phyloP scores from a whole-genome alignment of 495 filamentous ascomycete species.

The Annulohypoxylon nitens region DNA sequence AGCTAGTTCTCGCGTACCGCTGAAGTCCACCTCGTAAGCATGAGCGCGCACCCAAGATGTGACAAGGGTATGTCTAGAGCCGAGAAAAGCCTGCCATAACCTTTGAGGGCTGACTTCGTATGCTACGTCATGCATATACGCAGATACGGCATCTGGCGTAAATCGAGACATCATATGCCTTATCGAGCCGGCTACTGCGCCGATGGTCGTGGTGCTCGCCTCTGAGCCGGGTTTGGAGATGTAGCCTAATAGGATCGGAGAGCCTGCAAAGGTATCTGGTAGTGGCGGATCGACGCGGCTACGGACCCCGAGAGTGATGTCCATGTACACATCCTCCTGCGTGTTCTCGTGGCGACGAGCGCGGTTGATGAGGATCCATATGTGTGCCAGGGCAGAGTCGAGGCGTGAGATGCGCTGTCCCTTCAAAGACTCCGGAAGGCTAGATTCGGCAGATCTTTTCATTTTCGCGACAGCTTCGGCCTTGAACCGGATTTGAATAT shows the following conservation, averaged over 20 bases:
- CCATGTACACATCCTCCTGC: constrained; percentile 49
- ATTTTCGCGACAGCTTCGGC: constrained; percentile 34
- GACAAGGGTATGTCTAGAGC: constrained; percentile 52
- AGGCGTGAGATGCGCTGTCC: constrained; percentile 50
- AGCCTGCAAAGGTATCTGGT: constrained; percentile 55
- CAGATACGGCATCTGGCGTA: constrained; percentile 51
- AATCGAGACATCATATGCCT: constrained; percentile 50
- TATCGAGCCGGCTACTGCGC: constrained; percentile 49
- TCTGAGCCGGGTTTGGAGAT: constrained; percentile 36
- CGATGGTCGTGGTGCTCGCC: constrained; percentile 32
- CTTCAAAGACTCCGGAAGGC: constrained; percentile 41
- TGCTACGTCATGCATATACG: constrained; percentile 52
- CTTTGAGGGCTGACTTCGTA: constrained; percentile 55
- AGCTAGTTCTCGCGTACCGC: constrained; percentile 27
- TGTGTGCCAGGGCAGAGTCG: constrained; percentile 56
- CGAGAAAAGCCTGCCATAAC: constrained; percentile 57
- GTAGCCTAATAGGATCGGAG: constrained; percentile 50
- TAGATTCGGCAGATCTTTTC: constrained; percentile 45
- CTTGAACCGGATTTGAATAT: constrained; percentile 54
- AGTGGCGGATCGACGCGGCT: constrained; percentile 51
- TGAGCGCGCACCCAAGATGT: constrained; percentile 56
- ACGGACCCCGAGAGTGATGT: constrained; percentile 54
- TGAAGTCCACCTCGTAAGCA: constrained; percentile 58
- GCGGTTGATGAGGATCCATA: constrained; percentile 56
- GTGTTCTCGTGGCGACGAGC: constrained; percentile 46